Percentiles rank a stretch among this genome's conserved stretches.
Conservation (phyloP, 257 asterid species). For the Dorcoceras hygrometricum region DNA sequence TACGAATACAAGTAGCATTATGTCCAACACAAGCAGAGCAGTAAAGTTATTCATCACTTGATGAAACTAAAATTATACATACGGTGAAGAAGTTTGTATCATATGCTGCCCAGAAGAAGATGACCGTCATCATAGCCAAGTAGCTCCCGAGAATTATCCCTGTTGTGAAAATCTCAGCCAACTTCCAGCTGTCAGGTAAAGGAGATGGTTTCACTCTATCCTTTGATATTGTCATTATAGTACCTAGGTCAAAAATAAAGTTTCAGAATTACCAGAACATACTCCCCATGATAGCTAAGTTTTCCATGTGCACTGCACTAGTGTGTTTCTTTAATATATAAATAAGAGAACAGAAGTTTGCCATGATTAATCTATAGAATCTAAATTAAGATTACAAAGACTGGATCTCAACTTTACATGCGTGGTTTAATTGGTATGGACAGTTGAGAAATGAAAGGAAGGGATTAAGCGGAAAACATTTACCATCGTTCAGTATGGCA, state of each 20-base stretch:
- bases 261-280: background rate
- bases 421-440: background rate
- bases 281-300: background rate
- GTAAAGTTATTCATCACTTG: background rate
- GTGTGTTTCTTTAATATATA: background rate
- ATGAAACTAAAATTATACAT: background rate
- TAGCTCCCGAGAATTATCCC: slow-evolving; percentile 20
- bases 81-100: slow-evolving; percentile 16
- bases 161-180: slow-evolving; percentile 12
- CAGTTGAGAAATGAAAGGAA: background rate
- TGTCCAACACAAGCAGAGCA: background rate
- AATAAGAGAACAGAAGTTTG: background rate
- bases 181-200: slow-evolving; percentile 22
- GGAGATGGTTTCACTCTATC: slow-evolving; percentile 22
- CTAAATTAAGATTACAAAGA: background rate
- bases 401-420: background rate
- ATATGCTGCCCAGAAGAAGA: slow-evolving; percentile 22
- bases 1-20: too few species aligned
- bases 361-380: background rate
- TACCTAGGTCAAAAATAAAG: background rate
- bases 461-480: background rate
- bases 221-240: slow-evolving; percentile 21
- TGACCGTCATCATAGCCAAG: slow-evolving; percentile 19
- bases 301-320: background rate
- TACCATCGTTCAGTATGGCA: slow-evolving; percentile 47